These are phyloP conservation scores for Polytrichum commune DNA, from an alignment of 225 moss, liverwort and hornwort genomes.

Conservation along the genomic window DNA sequence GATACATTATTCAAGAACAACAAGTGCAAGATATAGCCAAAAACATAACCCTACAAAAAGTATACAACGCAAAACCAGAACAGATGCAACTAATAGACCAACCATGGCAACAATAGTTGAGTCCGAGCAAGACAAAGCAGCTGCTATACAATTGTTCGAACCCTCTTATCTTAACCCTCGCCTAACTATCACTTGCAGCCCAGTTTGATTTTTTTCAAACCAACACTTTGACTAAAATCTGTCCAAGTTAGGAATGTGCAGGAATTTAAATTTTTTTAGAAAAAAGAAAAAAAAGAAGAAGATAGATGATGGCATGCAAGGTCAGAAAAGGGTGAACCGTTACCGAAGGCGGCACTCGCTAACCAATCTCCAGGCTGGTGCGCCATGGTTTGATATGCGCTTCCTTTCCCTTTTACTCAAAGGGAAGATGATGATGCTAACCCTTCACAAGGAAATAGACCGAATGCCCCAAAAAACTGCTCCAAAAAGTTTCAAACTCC, in stretches of 20 bases:
- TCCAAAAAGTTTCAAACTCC: too few species aligned
- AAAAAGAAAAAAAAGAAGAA: neutral
- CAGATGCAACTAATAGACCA: neutral
- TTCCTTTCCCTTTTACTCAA: neutral
- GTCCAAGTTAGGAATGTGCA: neutral
- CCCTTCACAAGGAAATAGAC: too few species aligned
- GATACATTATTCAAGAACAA: neutral
- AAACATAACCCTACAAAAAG: neutral
- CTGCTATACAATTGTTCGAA: neutral
- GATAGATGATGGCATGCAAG: neutral
- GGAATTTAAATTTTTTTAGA: too few species aligned
- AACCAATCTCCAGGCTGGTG: conserved; percentile 56
- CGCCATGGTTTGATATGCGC: conserved; percentile 24
- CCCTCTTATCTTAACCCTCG: neutral
- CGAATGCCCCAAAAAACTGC: too few species aligned
- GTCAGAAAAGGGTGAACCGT: conserved; percentile 15
- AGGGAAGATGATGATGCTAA: too few species aligned
- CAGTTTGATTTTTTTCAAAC: too few species aligned
- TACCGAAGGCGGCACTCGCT: conserved; percentile 36
- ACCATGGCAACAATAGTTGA: neutral
- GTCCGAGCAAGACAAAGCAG: neutral
- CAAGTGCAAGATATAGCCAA: neutral
- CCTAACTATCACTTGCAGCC: too few species aligned
- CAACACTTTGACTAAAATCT: neutral
- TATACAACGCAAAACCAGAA: neutral